Evolutionary conservation across 2,329 filamentous ascomycete genomes (phyloP), one percentile per base, ranked within the genome.

Genomic region (Penicillium sumatraense): DNA sequence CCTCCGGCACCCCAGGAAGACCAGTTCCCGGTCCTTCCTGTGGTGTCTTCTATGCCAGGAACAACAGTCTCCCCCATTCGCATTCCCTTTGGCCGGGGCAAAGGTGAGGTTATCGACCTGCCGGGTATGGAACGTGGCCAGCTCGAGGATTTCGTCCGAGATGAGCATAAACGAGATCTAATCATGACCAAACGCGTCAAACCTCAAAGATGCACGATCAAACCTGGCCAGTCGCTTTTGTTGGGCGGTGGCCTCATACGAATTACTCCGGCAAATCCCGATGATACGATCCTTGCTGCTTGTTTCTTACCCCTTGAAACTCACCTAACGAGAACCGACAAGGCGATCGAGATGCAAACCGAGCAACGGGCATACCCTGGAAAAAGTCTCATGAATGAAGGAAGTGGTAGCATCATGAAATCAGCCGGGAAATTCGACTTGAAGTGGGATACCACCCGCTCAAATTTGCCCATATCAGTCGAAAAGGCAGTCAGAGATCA

Each of bases 1-100:
- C 93, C 93, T 0, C 92, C 93, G 2, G 80, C 86, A 0, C 90
- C 88, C 57, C 78, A 80, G 3, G 91, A 92, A 66, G 86, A 84
- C 2, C 82, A 88, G 48, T 98, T 88, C 66, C 93, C 93, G 5
- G 79, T 86, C 14, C 93, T 98, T 83, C 93, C 93, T 1, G 76
- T 96, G 10, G 89, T 96, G 1, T 96, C 92, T 0, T 84, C 90
- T 4, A 81, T 97, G 2, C 91, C 95, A 0, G 95, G 96, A 9
- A 99, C 95, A 0, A 99, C 95, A 1, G 95, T 93, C 2, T 96
- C 92, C 0, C 95, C 95, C 0, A 98, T 99, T 63, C 88, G 95
- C 24, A 86, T 98, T 16, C 91, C 92, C 0, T 99, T 95, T 69
- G 93, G 93, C 42, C 86, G 86, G 56, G 89, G 90, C 21, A 89